Percentiles rank a stretch among this genome's conserved stretches.
Conservation (phyloP, 2,329 filamentous ascomycete genomes). For the Cercospora sojina region DNA sequence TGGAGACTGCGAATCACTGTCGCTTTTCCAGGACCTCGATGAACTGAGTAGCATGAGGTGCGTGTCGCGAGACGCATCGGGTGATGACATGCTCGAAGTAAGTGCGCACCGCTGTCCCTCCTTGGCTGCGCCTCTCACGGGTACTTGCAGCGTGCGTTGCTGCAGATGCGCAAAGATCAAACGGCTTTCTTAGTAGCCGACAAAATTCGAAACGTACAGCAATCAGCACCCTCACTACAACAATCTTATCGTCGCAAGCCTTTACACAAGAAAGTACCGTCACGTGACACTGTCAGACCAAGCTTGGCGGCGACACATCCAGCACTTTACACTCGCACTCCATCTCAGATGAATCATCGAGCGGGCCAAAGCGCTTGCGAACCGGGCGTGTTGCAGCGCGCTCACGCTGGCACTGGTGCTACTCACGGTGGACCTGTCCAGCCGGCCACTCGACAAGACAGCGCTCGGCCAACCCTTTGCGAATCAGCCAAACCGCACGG, state of each 20-base stretch:
- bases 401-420: not conserved
- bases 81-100: conserved; percentile 20
- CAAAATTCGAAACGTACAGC: conserved; percentile 3
- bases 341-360: not conserved
- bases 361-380: not conserved
- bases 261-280: not conserved
- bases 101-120: conserved; percentile 14
- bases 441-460: not conserved
- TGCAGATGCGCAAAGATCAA: conserved; percentile 18
- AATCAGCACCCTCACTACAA: not conserved
- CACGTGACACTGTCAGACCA: conserved; percentile 14
- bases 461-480: not conserved
- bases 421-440: not conserved
- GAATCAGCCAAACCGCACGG: not conserved
- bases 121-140: conserved; percentile 17
- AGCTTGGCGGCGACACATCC: conserved; percentile 20
- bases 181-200: conserved; percentile 1
- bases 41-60: not conserved
- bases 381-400: not conserved
- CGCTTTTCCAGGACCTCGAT: conserved; percentile 5
- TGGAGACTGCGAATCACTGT: not conserved
- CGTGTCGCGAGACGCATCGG: not conserved
- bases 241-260: conserved; percentile 5
- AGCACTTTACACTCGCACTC: conserved; percentile 12
- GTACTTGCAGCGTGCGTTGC: conserved; percentile 20